Evolutionary conservation across 495 filamentous ascomycete genomes (phyloP).

Genomic region (Talaromyces liani): DNA sequence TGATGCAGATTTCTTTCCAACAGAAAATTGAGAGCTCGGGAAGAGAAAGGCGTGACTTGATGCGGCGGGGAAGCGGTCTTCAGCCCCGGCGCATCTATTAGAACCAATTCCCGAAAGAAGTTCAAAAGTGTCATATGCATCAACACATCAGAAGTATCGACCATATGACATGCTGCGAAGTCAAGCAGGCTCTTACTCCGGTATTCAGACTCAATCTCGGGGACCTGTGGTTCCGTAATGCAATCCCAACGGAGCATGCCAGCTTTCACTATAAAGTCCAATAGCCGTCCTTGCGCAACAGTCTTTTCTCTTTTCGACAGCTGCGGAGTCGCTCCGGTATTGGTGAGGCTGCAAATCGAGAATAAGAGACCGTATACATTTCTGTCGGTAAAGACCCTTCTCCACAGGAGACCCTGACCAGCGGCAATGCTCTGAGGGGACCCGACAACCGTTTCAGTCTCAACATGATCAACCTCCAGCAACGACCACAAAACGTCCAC

Average conservation of each 20-base stretch:
- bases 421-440: slow-evolving; percentile 18
- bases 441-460: slow-evolving; percentile 32
- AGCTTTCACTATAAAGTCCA: slow-evolving; percentile 62
- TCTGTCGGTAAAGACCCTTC: slow-evolving; percentile 58
- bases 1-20: slow-evolving; percentile 43
- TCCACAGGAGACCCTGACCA: slow-evolving; percentile 68
- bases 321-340: slow-evolving; percentile 23
- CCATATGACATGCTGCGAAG: slow-evolving; percentile 67
- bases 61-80: slow-evolving; percentile 16
- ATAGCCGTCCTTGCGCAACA: slow-evolving; percentile 68
- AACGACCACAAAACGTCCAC: slow-evolving; percentile 60
- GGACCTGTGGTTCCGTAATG: slow-evolving; percentile 49
- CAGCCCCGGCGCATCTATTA: slow-evolving; percentile 33
- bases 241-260: slow-evolving; percentile 56
- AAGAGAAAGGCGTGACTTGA: slow-evolving; percentile 38
- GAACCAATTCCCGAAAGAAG: slow-evolving; percentile 63
- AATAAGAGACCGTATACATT: slow-evolving; percentile 61
- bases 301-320: slow-evolving; percentile 58
- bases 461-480: slow-evolving; percentile 56
- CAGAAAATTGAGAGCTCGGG: slow-evolving; percentile 49
- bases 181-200: slow-evolving; percentile 56
- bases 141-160: slow-evolving; percentile 64
- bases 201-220: slow-evolving; percentile 53
- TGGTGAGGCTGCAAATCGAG: slow-evolving; percentile 47
- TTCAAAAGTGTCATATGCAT: slow-evolving; percentile 75